Base-by-base conservation (phyloP, 495 filamentous ascomycete species). In the Daldinia vernicosa region DNA sequence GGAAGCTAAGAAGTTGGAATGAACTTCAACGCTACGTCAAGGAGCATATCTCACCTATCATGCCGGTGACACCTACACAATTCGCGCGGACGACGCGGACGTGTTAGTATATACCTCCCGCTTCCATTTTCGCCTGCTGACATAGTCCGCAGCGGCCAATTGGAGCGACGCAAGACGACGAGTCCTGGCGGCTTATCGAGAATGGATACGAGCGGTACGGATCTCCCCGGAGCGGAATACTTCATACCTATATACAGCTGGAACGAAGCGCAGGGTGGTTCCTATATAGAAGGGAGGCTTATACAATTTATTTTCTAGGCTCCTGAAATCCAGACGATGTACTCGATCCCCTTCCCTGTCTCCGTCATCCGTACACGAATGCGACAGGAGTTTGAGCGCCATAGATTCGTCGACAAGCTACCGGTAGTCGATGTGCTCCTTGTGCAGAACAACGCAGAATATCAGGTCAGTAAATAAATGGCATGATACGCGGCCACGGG, bases 281-380 rank as follows among this genome's bases (percentile, higher is more conserved):
- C 0, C 17, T 45, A 22, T 19, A 24, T 24, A 22, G 43, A 19
- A 15, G n/a, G 8, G 17, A 47, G 17, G 43, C 43, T 43, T 64
- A 67, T 54, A 30, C 19, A 9, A 57, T 12, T 54, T 59, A 17
- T 60, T 35, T 28, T 53, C 53, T 77, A 99, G 95, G 94, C 93
- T 58, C 95, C 95, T 35, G 94, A 98, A 79, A 93, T 98, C 76
- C 95, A 97, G 79, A 90, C 89, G 62, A 97, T 97, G 92, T 99
- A 99, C 87, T 90, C 90, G 43, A 84, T 99, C 76, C 92, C 90
- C 78, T 87, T 95, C 74, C 94, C 95, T 59, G 90, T 97, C 17
- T 92, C 95, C 45, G 85, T 86, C 61, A 90, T 98, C 78, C 93
- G 95, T 64, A 95, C 94, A 51, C 97, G 95, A 85, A 90, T 98